Conservation (phyloP, 2,329 filamentous ascomycete species). For the Fusarium paranaense region DNA sequence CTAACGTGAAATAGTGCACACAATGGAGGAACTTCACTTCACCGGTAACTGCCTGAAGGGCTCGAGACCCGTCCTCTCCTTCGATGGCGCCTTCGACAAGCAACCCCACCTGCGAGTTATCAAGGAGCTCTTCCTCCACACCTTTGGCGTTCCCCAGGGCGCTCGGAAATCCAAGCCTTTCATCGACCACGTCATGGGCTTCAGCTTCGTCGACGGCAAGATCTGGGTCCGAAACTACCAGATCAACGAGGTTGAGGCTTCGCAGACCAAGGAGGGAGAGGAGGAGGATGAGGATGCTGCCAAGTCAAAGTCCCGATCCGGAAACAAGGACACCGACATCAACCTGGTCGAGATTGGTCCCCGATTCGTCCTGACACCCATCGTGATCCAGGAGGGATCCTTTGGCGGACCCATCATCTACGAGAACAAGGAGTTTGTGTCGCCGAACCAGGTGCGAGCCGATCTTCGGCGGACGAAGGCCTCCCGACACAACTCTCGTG, state of each 20-base stretch:
- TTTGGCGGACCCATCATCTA: slow-evolving; percentile 98
- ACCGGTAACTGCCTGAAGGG: slow-evolving; percentile 97
- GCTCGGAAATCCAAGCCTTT: slow-evolving; percentile 95
- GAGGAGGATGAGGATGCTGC: slow-evolving; percentile 59
- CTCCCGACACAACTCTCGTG: slow-evolving; percentile 79
- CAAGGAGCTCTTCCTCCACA: slow-evolving; percentile 89
- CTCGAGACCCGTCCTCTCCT: slow-evolving; percentile 89
- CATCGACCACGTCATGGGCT: slow-evolving; percentile 93
- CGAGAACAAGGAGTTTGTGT: slow-evolving; percentile 97
- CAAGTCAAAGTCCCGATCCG: slow-evolving; percentile 49
- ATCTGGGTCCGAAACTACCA: slow-evolving; percentile 98
- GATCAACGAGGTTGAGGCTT: slow-evolving; percentile 83
- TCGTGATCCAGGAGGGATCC: slow-evolving; percentile 93
- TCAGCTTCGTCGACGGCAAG: slow-evolving; percentile 91
- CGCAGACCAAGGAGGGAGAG: slow-evolving; percentile 56
- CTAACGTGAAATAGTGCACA: slow-evolving; percentile 75
- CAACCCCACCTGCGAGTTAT: slow-evolving; percentile 84
- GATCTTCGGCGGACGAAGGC: slow-evolving; percentile 84
- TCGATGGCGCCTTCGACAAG: slow-evolving; percentile 87
- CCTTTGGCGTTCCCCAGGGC: slow-evolving; percentile 91
- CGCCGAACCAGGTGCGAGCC: slow-evolving; percentile 90
- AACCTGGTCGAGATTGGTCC: slow-evolving; percentile 93
- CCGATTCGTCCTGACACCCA: slow-evolving; percentile 91
- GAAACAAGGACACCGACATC: slow-evolving; percentile 75
- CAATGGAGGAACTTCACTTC: slow-evolving; percentile 97